These are phyloP conservation scores for Miscanthus lutarioriparius DNA, from an alignment of 176 grass and related monocot genomes.

Conservation along the genomic window DNA sequence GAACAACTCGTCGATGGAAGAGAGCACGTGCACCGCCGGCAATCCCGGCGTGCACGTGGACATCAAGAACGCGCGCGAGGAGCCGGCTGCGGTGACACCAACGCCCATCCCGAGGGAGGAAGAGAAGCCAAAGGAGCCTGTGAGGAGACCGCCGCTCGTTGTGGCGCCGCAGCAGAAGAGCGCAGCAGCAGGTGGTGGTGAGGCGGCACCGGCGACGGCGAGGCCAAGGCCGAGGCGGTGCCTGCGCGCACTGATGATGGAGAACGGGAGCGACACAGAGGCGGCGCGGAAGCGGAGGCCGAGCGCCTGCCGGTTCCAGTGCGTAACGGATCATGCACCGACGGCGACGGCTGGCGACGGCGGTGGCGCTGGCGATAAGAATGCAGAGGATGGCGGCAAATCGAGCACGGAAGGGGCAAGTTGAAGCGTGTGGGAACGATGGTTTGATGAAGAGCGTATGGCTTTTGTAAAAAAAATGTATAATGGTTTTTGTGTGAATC, in stretches of 20 bases:
- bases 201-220: background rate
- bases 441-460: background rate
- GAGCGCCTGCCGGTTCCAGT: constrained; percentile 61
- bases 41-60: constrained; percentile 72
- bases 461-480: background rate
- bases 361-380: background rate
- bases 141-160: background rate
- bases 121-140: constrained; percentile 6
- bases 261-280: constrained; percentile 64
- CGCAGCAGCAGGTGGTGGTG: background rate
- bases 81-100: background rate
- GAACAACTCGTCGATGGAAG: constrained; percentile 85
- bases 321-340: constrained; percentile 40
- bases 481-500: constrained; percentile 4
- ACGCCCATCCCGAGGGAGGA: background rate
- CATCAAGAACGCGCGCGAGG: constrained; percentile 43
- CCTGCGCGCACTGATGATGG: constrained; percentile 81
- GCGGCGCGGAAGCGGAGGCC: constrained; percentile 43
- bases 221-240: constrained; percentile 60
- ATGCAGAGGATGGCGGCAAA: constrained; percentile 31
- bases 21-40: constrained; percentile 60
- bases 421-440: background rate
- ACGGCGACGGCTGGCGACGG: background rate
- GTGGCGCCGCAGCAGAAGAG: constrained; percentile 7
- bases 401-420: background rate